A percentile compares a stretch with the other conserved stretches of the same genome.
These are phyloP conservation scores for Emergomyces orientalis DNA, from an alignment of 2,329 filamentous ascomycete species.

Conservation along the genomic window DNA sequence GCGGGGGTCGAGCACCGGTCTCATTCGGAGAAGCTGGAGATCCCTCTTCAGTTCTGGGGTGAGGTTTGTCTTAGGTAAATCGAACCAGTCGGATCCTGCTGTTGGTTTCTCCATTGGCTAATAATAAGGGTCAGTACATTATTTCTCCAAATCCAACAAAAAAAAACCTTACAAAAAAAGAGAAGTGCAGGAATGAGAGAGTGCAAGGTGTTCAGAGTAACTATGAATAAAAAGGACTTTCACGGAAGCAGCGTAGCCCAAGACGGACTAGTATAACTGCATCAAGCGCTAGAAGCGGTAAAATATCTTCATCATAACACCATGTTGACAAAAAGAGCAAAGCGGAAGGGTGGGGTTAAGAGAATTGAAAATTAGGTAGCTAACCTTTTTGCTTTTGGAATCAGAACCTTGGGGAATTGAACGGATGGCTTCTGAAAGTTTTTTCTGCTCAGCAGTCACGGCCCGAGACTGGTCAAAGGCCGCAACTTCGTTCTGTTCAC, in stretches of 20 bases:
- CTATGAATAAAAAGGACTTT: constrained; percentile 57
- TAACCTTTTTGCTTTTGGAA: constrained; percentile 45
- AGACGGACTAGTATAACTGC: constrained; percentile 65
- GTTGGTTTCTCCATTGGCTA: constrained; percentile 47
- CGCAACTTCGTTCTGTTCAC: constrained; percentile 44
- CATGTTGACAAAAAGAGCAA: constrained; percentile 12
- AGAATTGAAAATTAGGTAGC: constrained; percentile 15
- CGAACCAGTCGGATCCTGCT: constrained; percentile 76
- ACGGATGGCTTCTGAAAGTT: constrained; percentile 41
- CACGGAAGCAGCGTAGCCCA: constrained; percentile 67
- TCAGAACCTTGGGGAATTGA: constrained; percentile 46
- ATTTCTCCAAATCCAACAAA: constrained; percentile 4
- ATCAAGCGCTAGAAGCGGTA: constrained; percentile 57
- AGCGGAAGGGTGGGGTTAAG: constrained; percentile 6
- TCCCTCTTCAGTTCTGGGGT: constrained; percentile 83
- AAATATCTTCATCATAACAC: constrained; percentile 66
- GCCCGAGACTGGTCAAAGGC: constrained; percentile 45
- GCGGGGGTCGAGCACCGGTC: constrained; percentile 79
- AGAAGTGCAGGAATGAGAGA: constrained; percentile 19
- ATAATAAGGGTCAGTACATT: constrained; percentile 13
- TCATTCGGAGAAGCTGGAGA: constrained; percentile 80
- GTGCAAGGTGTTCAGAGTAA: constrained; percentile 54
- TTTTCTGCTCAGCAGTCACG: constrained; percentile 40
- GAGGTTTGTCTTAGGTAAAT: constrained; percentile 73
- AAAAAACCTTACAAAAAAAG: constrained; percentile 4